Evolutionary conservation across 2,329 filamentous ascomycete genomes (phyloP).

Genomic region (Sclerotinia borealis): DNA sequence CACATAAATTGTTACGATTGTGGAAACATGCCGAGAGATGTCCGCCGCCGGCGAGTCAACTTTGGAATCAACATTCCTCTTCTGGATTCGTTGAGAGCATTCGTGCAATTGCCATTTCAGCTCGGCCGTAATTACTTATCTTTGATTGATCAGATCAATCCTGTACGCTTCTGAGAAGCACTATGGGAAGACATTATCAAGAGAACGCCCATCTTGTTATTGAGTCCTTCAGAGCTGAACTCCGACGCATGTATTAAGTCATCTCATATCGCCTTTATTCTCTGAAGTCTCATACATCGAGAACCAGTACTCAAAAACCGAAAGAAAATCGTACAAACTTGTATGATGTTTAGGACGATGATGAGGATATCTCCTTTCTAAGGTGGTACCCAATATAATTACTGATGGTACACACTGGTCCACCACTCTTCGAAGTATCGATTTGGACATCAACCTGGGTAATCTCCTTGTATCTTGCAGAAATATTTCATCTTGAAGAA

Average conservation of each 20-base stretch:
- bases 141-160: not conserved
- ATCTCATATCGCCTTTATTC: not conserved
- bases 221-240: not conserved
- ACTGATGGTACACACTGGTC: too few relatives aligned
- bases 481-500: too few relatives aligned
- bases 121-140: too few relatives aligned
- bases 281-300: not conserved
- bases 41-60: not conserved
- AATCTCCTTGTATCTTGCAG: not conserved
- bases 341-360: too few relatives aligned
- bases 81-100: not conserved
- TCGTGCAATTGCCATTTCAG: too few relatives aligned
- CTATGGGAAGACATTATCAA: not conserved
- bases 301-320: not conserved
- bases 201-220: not conserved
- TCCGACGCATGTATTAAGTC: not conserved
- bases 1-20: not conserved
- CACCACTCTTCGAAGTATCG: not conserved
- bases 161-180: not conserved
- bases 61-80: not conserved
- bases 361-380: not conserved
- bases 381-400: not conserved
- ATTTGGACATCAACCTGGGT: not conserved
- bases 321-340: not conserved
- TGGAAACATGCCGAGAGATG: not conserved